Percentiles rank a stretch among this genome's conserved stretches.
phyloP scores from a whole-genome alignment of 1,284 basidiomycete species.

The Moesziomyces aphidis region DNA sequence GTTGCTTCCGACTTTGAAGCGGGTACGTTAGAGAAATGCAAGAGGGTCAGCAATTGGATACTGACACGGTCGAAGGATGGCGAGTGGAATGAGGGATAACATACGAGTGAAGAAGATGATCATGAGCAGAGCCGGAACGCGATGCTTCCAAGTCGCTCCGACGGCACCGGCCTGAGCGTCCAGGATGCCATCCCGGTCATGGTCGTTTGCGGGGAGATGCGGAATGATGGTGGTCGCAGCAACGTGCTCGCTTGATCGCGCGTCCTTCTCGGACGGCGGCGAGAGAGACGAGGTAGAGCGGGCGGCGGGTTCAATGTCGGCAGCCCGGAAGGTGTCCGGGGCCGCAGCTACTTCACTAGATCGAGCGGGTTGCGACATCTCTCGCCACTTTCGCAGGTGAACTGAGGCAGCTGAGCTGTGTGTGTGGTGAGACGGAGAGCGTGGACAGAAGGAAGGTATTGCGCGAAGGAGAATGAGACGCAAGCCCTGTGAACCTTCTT shows the following conservation, averaged over 20 bases:
- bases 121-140: slow-evolving; percentile 28
- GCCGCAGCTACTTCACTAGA: no score
- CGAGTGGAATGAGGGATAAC: not conserved
- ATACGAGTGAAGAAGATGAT: slow-evolving; percentile 29
- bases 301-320: not conserved
- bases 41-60: no score
- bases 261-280: slow-evolving; percentile 8
- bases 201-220: slow-evolving; percentile 5
- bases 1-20: slow-evolving; percentile 36
- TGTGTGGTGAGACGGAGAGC: no score
- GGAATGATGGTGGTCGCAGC: slow-evolving; percentile 1
- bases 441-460: no score
- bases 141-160: slow-evolving; percentile 35
- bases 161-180: slow-evolving; percentile 26
- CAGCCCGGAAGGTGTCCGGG: no score
- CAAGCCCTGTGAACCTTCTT: no score
- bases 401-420: no score
- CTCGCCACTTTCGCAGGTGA: no score
- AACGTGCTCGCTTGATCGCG: not conserved
- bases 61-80: no score
- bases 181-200: slow-evolving; percentile 1
- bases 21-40: no score
- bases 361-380: no score
- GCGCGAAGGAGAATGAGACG: no score
- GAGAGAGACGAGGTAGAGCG: slow-evolving; percentile 7